A percentile compares a stretch with the other conserved stretches of the same genome.
Conservation (phyloP, 1,284 basidiomycete genomes). For the Rhodotorula sp. region DNA sequence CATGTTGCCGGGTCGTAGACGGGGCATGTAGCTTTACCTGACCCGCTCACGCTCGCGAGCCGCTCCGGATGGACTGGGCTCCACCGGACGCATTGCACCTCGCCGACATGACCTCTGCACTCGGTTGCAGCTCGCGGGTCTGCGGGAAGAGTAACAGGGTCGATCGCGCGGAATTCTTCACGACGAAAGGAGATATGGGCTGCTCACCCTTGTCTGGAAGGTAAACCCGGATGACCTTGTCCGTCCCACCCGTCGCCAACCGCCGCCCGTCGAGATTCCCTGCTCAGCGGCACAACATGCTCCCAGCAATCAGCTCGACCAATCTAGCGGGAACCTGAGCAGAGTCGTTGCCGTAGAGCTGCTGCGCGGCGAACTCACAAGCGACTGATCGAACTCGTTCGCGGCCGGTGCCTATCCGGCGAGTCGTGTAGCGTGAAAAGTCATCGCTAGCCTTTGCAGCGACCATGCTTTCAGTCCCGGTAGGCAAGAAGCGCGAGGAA, state of each 20-base stretch:
- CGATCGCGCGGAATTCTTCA: background rate
- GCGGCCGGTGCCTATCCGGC: constrained; percentile 14
- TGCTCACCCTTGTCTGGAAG: constrained; percentile 37
- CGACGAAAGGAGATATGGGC: background rate
- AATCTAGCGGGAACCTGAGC: rapidly evolving
- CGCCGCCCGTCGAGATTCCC: constrained; percentile 39
- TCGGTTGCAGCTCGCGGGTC: constrained; percentile 26
- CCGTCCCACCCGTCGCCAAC: constrained; percentile 28
- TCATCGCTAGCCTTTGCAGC: constrained; percentile 5
- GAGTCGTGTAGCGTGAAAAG: constrained; percentile 14
- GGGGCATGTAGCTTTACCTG: constrained; percentile 2
- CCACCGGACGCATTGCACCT: constrained; percentile 35
- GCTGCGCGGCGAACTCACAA: constrained; percentile 10
- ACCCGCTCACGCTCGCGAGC: constrained; percentile 32
- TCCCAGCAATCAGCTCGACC: background rate
- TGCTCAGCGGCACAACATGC: background rate
- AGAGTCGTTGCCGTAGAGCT: background rate
- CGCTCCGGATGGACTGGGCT: constrained; percentile 36
- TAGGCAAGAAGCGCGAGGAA: no score
- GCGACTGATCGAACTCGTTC: constrained; percentile 29
- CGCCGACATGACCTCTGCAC: constrained; percentile 34
- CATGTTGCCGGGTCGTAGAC: background rate
- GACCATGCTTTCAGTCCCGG: background rate
- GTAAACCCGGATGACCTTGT: constrained; percentile 34
- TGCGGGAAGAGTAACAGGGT: background rate